phyloP scores from a whole-genome alignment of 176 grass and related monocot species.

The Rhynchospora pubera region DNA sequence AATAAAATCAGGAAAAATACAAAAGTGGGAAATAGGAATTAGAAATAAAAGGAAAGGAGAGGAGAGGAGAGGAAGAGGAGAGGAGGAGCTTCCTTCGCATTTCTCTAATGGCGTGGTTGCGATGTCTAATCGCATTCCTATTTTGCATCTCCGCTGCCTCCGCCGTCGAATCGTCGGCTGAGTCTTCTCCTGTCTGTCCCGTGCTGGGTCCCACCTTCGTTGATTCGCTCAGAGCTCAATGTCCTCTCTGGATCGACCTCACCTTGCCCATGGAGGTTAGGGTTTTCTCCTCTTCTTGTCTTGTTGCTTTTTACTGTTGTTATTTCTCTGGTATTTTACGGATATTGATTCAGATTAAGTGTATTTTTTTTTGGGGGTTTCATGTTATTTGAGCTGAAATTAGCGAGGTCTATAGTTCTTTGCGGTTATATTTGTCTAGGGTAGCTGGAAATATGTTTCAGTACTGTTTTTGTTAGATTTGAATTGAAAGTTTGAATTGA shows the following conservation, averaged over 20 bases:
- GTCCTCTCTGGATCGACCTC: slow-evolving; percentile 17
- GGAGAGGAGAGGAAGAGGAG: too few relatives aligned
- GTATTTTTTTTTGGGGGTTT: background rate
- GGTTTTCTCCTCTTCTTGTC: slow-evolving; percentile 12
- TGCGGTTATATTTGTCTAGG: background rate
- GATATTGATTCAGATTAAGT: background rate
- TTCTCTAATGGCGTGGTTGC: background rate
- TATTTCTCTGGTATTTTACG: background rate
- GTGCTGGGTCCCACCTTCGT: background rate
- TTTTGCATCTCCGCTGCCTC: background rate
- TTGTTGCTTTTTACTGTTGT: background rate
- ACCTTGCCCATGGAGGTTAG: slow-evolving; percentile 16
- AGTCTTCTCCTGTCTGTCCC: background rate
- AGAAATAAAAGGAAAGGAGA: background rate
- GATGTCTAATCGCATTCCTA: background rate
- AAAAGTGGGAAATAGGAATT: background rate
- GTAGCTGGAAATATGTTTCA: background rate
- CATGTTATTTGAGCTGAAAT: background rate
- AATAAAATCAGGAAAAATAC: background rate
- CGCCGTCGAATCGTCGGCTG: background rate
- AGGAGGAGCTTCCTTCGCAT: background rate
- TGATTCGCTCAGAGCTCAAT: slow-evolving; percentile 3
- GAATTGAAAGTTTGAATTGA: background rate
- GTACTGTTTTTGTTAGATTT: background rate
- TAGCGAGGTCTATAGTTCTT: background rate